Evolutionary conservation across 345 rosid species (phyloP).

Genomic region (Gossypium thurberi): DNA sequence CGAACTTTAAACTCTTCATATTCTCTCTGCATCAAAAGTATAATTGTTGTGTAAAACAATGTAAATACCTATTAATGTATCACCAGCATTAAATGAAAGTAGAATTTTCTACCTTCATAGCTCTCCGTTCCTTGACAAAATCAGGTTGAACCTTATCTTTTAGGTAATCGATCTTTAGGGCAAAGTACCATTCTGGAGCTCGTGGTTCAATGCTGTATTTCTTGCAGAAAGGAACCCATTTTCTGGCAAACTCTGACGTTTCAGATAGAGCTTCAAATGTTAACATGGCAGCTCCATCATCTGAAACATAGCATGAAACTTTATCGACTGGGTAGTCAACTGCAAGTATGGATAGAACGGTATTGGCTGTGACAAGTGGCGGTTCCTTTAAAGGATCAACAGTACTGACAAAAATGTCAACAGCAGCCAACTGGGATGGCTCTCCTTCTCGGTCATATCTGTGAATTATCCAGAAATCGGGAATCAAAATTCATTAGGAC

Average conservation of each 20-base stretch:
- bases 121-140: conserved; percentile 94
- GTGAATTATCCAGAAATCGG: conserved; percentile 13
- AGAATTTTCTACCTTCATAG: conserved; percentile 64
- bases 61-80: background rate
- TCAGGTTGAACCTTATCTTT: conserved; percentile 89
- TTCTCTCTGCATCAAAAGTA: conserved; percentile 54
- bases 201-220: conserved; percentile 83
- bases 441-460: conserved; percentile 92
- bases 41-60: background rate
- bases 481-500: background rate
- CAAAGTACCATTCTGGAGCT: conserved; percentile 91
- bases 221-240: conserved; percentile 93
- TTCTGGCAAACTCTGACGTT: conserved; percentile 89
- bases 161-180: conserved; percentile 79
- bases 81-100: background rate
- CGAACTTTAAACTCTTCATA: conserved; percentile 91
- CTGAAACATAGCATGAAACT: conserved; percentile 89
- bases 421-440: conserved; percentile 80
- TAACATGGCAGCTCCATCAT: conserved; percentile 97
- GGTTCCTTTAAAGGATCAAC: conserved; percentile 95
- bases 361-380: conserved; percentile 92
- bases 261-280: conserved; percentile 82
- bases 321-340: conserved; percentile 95
- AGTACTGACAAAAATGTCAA: conserved; percentile 94
- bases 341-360: conserved; percentile 82